These are phyloP conservation scores for Myriangium duriaei DNA, from an alignment of 2,329 filamentous ascomycete genomes.

Conservation along the genomic window DNA sequence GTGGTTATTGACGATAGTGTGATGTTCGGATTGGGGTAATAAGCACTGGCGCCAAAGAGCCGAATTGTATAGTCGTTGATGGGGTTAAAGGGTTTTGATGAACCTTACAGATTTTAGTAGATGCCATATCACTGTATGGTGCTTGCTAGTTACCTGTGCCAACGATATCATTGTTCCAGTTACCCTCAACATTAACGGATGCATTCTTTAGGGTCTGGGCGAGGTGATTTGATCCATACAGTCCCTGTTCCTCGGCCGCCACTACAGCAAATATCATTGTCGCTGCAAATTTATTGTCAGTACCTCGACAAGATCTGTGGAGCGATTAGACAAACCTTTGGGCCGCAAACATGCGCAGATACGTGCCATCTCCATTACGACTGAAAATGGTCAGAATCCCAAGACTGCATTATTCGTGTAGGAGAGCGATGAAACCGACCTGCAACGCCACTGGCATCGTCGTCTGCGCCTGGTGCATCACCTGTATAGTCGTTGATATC, in stretches of 20 bases:
- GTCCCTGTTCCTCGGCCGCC: slow-evolving; percentile 45
- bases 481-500: slow-evolving; percentile 39
- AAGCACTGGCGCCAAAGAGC: slow-evolving; percentile 36
- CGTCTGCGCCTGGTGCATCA: slow-evolving; percentile 45
- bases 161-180: slow-evolving; percentile 47
- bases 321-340: too few species aligned
- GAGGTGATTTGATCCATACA: slow-evolving; percentile 40
- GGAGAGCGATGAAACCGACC: too few species aligned
- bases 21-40: slow-evolving; percentile 36
- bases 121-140: too few species aligned
- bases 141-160: too few species aligned
- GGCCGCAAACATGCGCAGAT: slow-evolving; percentile 36
- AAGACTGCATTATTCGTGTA: too few species aligned
- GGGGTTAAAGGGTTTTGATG: slow-evolving; percentile 27
- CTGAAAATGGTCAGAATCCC: too few species aligned
- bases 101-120: too few species aligned
- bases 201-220: slow-evolving; percentile 41
- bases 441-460: slow-evolving; percentile 46
- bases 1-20: too few species aligned
- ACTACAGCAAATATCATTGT: slow-evolving; percentile 46
- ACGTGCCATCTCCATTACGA: slow-evolving; percentile 44
- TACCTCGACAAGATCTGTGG: too few species aligned
- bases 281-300: too few species aligned
- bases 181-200: slow-evolving; percentile 43
- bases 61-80: slow-evolving; percentile 36